These are phyloP conservation scores for Alloascoidea africana DNA, from an alignment of 805 yeast genomes.

Conservation along the genomic window DNA sequence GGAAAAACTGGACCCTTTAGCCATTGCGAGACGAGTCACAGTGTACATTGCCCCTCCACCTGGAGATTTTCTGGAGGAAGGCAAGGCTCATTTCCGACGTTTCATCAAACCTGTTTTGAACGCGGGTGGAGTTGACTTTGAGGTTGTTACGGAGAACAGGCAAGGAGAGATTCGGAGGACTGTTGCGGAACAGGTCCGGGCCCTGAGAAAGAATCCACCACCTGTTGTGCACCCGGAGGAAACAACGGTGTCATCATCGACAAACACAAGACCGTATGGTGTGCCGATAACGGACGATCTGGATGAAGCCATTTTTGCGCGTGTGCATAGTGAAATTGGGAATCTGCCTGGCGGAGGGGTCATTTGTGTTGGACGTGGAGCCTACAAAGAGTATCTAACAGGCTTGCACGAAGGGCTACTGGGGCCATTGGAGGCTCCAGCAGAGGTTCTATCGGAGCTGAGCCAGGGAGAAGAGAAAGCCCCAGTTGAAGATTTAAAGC, in stretches of 20 bases:
- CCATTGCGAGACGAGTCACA: slow-evolving; percentile 58
- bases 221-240: slow-evolving; percentile 8
- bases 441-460: slow-evolving; percentile 8
- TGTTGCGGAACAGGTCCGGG: slow-evolving; percentile 75
- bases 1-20: slow-evolving; percentile 27
- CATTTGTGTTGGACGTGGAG: slow-evolving; percentile 88
- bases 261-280: slow-evolving; percentile 7
- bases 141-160: slow-evolving; percentile 56
- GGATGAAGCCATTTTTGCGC: slow-evolving; percentile 15
- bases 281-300: slow-evolving; percentile 12
- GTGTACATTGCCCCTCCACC: slow-evolving; percentile 96
- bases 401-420: slow-evolving; percentile 92
- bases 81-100: slow-evolving; percentile 57
- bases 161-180: slow-evolving; percentile 79
- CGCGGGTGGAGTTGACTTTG: slow-evolving; percentile 75
- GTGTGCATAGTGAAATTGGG: slow-evolving; percentile 24
- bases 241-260: slow-evolving; percentile 1
- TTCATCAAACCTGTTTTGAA: slow-evolving; percentile 78
- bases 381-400: slow-evolving; percentile 78
- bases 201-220: slow-evolving; percentile 27
- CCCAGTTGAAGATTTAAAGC: slow-evolving; percentile 2
- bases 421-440: slow-evolving; percentile 62
- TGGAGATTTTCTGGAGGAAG: slow-evolving; percentile 67
- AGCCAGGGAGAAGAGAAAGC: slow-evolving; percentile 5
- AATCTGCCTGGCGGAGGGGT: slow-evolving; percentile 50